These are phyloP conservation scores for Rhynchosporium graminicola DNA, from an alignment of 2,329 filamentous ascomycete genomes.

Conservation along the genomic window DNA sequence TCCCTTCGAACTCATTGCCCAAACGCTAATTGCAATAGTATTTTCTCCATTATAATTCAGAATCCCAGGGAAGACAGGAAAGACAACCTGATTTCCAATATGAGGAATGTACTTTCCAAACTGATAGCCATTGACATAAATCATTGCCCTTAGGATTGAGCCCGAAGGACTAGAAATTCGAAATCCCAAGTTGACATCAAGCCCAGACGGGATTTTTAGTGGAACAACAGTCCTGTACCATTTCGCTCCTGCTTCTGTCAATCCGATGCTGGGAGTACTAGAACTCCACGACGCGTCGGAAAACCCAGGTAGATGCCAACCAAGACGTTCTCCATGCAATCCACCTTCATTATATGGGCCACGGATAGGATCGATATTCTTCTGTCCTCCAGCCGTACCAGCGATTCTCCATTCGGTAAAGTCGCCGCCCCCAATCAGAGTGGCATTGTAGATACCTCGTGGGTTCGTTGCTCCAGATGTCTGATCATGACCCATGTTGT, in stretches of 20 bases:
- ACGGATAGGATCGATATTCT: conserved; percentile 55
- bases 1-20: conserved; percentile 47
- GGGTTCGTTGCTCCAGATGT: conserved; percentile 50
- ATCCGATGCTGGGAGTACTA: conserved; percentile 39
- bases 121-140: conserved; percentile 68
- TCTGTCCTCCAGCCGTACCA: conserved; percentile 55
- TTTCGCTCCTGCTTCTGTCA: conserved; percentile 53
- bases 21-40: conserved; percentile 57
- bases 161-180: conserved; percentile 49
- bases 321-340: conserved; percentile 57
- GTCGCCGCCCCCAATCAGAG: conserved; percentile 44
- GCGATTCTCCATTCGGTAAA: conserved; percentile 55
- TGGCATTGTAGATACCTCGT: conserved; percentile 55
- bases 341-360: conserved; percentile 60
- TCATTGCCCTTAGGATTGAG: conserved; percentile 51
- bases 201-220: conserved; percentile 51
- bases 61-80: conserved; percentile 57
- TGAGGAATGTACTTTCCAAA: conserved; percentile 61
- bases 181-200: conserved; percentile 60
- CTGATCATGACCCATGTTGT: conserved; percentile 61
- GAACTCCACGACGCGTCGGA: conserved; percentile 49
- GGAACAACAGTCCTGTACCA: conserved; percentile 57
- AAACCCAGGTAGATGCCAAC: conserved; percentile 60
- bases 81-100: conserved; percentile 61
- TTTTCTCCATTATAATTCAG: conserved; percentile 60